These are phyloP conservation scores for Ajuga chamaepitys DNA, from an alignment of 257 asterid species.

Conservation along the genomic window DNA sequence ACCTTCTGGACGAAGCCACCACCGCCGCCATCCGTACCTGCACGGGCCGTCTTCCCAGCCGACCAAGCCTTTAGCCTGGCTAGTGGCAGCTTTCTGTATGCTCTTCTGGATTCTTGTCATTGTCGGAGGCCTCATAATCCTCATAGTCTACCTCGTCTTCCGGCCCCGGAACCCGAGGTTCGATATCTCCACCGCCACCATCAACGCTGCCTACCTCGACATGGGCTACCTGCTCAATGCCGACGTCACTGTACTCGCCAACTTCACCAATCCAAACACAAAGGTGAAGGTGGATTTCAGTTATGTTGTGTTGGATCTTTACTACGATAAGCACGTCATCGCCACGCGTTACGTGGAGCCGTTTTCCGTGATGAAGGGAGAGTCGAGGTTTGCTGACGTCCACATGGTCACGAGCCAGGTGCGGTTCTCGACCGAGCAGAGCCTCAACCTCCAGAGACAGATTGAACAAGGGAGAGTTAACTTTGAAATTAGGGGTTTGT, in stretches of 20 bases:
- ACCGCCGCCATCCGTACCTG: conserved; percentile 13
- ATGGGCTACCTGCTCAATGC: conserved; percentile 80
- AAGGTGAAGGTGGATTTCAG: conserved; percentile 69
- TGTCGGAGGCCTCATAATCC: conserved; percentile 60
- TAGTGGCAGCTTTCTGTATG: conserved; percentile 61
- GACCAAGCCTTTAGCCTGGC: conserved; percentile 67
- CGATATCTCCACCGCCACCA: conserved; percentile 57
- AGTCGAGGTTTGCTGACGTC: conserved; percentile 48
- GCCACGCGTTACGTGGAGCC: conserved; percentile 62
- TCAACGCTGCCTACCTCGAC: conserved; percentile 95
- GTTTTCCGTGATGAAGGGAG: conserved; percentile 39
- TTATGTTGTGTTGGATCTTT: conserved; percentile 54
- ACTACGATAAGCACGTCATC: conserved; percentile 33
- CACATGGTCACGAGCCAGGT: conserved; percentile 79
- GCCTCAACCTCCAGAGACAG: conserved; percentile 47
- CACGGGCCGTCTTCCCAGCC: conserved; percentile 19
- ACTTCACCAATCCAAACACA: conserved; percentile 86
- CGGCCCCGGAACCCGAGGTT: conserved; percentile 74
- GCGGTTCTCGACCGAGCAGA: conserved; percentile 35
- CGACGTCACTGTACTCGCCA: conserved; percentile 63
- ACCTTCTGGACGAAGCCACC: neutral
- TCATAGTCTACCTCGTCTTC: conserved; percentile 62
- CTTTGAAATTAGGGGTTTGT: conserved; percentile 57
- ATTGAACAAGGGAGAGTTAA: conserved; percentile 52
- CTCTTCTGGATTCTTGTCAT: conserved; percentile 82